Evolutionary conservation across 768 basidiomycete species (phyloP).

Genomic region (Xanthoconium stramineum): DNA sequence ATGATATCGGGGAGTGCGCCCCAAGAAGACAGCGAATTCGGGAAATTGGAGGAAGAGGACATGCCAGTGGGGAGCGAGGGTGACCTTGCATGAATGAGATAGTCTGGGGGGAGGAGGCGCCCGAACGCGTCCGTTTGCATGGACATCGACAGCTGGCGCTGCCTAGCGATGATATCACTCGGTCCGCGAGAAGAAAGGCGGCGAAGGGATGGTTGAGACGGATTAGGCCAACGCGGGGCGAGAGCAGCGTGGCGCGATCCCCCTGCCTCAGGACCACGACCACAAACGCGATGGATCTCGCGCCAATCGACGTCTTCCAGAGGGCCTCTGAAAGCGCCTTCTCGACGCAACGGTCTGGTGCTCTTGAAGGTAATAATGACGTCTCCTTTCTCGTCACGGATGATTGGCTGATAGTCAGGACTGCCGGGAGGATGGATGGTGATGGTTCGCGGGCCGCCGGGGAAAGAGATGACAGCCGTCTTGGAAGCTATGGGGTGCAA

Average conservation of each 20-base stretch:
- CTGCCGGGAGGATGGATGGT: slow-evolving; percentile 21
- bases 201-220: neutral
- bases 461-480: slow-evolving; percentile 14
- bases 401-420: slow-evolving; percentile 8
- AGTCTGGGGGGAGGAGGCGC: slow-evolving; percentile 3
- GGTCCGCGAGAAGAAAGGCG: neutral
- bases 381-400: slow-evolving; percentile 19
- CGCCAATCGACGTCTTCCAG: slow-evolving; percentile 7
- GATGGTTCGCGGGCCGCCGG: slow-evolving; percentile 20
- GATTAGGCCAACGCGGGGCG: slow-evolving; percentile 12
- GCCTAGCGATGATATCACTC: slow-evolving; percentile 7
- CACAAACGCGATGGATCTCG: slow-evolving; percentile 5
- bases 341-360: slow-evolving; percentile 14
- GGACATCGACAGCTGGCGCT: slow-evolving; percentile 1
- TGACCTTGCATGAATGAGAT: neutral
- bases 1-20: neutral
- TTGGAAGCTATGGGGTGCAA: neutral
- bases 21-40: neutral
- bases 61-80: neutral
- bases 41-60: neutral
- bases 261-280: slow-evolving; percentile 11
- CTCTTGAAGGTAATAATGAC: slow-evolving; percentile 11
- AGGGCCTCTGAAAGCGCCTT: slow-evolving; percentile 19
- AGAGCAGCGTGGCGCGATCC: neutral
- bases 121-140: slow-evolving; percentile 11